Conservation (phyloP, 345 rosid genomes). For the Pistacia vera region DNA sequence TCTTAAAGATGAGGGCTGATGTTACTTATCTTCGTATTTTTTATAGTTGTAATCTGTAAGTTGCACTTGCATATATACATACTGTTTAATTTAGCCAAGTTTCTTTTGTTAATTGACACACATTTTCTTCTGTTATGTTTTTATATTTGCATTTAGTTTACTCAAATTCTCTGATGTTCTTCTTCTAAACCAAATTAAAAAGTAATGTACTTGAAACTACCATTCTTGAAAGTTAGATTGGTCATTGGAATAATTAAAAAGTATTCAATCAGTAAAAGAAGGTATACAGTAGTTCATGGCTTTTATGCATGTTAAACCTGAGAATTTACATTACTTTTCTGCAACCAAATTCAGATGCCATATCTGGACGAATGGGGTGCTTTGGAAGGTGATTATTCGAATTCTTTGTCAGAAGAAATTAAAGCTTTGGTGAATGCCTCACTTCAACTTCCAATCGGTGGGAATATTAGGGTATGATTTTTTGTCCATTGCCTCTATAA, state of each 20-base stretch:
- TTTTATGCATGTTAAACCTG: neutral
- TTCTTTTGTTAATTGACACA: neutral
- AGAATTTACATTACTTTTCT: neutral
- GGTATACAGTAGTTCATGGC: too few relatives aligned
- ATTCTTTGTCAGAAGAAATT: conserved; percentile 57
- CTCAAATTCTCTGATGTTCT: neutral
- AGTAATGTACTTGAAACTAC: too few relatives aligned
- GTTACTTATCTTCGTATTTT: neutral
- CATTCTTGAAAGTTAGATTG: too few relatives aligned
- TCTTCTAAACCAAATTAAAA: neutral
- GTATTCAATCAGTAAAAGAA: too few relatives aligned
- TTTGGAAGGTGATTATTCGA: conserved; percentile 53
- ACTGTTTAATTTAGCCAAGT: too few relatives aligned
- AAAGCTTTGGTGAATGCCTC: conserved; percentile 66
- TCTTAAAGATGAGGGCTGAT: neutral
- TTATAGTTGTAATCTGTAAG: too few relatives aligned
- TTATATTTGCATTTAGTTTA: neutral
- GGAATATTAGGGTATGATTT: conserved; percentile 47
- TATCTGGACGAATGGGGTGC: conserved; percentile 69
- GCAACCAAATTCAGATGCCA: conserved; percentile 53
- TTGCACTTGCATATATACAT: too few relatives aligned
- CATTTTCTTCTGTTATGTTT: neutral
- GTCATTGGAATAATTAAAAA: too few relatives aligned
- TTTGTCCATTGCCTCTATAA: neutral
- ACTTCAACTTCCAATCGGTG: conserved; percentile 62